Conservation (phyloP, 2,329 filamentous ascomycete genomes). For the Chrysoporthe puriensis region DNA sequence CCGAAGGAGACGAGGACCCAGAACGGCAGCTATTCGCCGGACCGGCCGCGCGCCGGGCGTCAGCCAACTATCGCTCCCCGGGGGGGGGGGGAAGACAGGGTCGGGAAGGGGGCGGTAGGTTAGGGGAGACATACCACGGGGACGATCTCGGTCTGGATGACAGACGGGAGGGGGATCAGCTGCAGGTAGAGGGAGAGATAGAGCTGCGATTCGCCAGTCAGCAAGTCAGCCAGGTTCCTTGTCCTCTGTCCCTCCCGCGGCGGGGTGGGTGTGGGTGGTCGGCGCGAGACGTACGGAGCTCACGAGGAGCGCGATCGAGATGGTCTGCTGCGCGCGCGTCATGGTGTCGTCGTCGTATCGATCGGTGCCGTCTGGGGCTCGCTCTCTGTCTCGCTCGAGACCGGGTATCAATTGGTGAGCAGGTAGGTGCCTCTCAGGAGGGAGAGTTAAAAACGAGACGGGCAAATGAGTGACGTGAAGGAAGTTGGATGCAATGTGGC, state of each 20-base stretch:
- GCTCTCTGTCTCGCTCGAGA: not conserved
- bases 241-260: not conserved
- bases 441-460: conserved; percentile 2
- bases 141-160: conserved; percentile 82
- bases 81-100: not conserved
- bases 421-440: not conserved
- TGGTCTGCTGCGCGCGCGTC: conserved; percentile 92
- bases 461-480: conserved; percentile 28
- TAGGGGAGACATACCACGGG: conserved; percentile 71
- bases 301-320: conserved; percentile 84
- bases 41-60: not conserved
- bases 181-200: conserved; percentile 87
- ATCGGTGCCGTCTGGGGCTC: not conserved
- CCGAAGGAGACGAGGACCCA: conserved; percentile 91
- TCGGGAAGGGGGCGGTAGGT: not conserved
- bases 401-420: not conserved
- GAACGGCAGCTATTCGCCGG: conserved; percentile 70
- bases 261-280: conserved; percentile 10
- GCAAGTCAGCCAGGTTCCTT: conserved; percentile 25
- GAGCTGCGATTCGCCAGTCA: conserved; percentile 59
- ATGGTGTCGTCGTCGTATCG: conserved; percentile 55
- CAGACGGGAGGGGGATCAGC: conserved; percentile 76
- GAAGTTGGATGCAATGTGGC: not conserved
- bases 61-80: not conserved
- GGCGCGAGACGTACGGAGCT: conserved; percentile 70